phyloP scores from a whole-genome alignment of 2,329 filamentous ascomycete species.

The Myriosclerotinia scirpicola region DNA sequence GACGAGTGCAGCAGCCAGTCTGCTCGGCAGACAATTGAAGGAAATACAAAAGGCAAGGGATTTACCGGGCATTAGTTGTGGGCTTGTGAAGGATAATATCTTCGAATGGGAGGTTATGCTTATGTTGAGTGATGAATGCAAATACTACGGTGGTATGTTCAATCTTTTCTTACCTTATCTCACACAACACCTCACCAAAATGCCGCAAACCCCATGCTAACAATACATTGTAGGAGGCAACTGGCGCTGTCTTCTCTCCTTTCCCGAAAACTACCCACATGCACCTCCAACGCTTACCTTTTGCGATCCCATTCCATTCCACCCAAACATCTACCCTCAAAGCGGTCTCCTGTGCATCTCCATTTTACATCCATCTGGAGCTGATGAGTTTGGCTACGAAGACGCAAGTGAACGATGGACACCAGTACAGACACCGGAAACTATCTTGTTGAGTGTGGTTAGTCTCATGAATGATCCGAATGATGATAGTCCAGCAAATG shows the following conservation, averaged over 20 bases:
- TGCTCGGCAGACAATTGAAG: slow-evolving; percentile 84
- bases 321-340: slow-evolving; percentile 83
- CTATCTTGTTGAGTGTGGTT: slow-evolving; percentile 88
- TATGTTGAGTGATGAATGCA: slow-evolving; percentile 86
- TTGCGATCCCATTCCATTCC: slow-evolving; percentile 78
- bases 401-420: slow-evolving; percentile 86
- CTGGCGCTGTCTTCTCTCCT: slow-evolving; percentile 81
- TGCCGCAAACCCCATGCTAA: slow-evolving; percentile 59
- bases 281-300: slow-evolving; percentile 89
- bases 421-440: slow-evolving; percentile 92
- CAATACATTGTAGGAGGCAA: slow-evolving; percentile 68
- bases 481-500: slow-evolving; percentile 91
- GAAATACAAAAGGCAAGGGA: slow-evolving; percentile 91
- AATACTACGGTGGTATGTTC: slow-evolving; percentile 68
- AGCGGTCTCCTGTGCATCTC: slow-evolving; percentile 92
- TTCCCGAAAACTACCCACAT: slow-evolving; percentile 83
- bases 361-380: slow-evolving; percentile 91
- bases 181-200: neutral
- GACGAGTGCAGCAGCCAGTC: slow-evolving; percentile 55
- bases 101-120: slow-evolving; percentile 99
- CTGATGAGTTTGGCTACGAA: slow-evolving; percentile 94
- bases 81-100: slow-evolving; percentile 81
- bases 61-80: slow-evolving; percentile 91
- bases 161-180: slow-evolving; percentile 46
- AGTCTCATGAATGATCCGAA: slow-evolving; percentile 91